These are phyloP conservation scores for Nelumbo lutea DNA, from an alignment of 164 flowering plant genomes.

Conservation along the genomic window DNA sequence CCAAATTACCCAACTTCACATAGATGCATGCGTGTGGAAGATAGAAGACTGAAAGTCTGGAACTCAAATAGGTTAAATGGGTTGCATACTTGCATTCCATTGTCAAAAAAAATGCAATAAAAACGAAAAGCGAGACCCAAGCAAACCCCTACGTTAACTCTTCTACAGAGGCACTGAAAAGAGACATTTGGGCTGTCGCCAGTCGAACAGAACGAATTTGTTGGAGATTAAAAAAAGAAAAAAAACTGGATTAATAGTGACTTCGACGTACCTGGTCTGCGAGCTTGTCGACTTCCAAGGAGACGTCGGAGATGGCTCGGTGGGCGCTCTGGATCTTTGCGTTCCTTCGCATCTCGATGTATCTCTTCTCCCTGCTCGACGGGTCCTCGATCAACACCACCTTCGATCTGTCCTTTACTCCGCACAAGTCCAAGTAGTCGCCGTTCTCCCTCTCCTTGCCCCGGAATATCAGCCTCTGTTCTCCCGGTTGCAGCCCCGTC, in stretches of 20 bases:
- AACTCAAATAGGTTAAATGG: too few species aligned
- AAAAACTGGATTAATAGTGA: background rate
- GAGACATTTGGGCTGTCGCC: too few species aligned
- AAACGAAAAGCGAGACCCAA: too few species aligned
- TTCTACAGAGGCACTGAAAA: too few species aligned
- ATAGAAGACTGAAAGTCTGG: too few species aligned
- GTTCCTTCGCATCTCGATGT: conserved; percentile 47
- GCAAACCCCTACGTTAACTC: too few species aligned
- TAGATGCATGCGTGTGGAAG: too few species aligned
- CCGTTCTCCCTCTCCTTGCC: conserved; percentile 58
- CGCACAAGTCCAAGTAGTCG: conserved; percentile 49
- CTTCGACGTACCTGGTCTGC: conserved; percentile 52
- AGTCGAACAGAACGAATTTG: too few species aligned
- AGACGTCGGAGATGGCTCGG: conserved; percentile 48
- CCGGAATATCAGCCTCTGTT: conserved; percentile 47
- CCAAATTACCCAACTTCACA: too few species aligned
- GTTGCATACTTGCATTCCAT: too few species aligned
- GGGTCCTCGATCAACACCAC: conserved; percentile 60
- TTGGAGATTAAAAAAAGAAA: too few species aligned
- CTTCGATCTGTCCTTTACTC: conserved; percentile 64
- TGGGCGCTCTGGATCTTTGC: conserved; percentile 55
- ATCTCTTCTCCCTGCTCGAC: conserved; percentile 48
- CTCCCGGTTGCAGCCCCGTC: conserved; percentile 56
- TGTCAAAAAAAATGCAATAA: too few species aligned
- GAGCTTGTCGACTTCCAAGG: conserved; percentile 61